Evolutionary conservation across 1,139 yeast species (phyloP).

Genomic region (Lodderomyces beijingensis): DNA sequence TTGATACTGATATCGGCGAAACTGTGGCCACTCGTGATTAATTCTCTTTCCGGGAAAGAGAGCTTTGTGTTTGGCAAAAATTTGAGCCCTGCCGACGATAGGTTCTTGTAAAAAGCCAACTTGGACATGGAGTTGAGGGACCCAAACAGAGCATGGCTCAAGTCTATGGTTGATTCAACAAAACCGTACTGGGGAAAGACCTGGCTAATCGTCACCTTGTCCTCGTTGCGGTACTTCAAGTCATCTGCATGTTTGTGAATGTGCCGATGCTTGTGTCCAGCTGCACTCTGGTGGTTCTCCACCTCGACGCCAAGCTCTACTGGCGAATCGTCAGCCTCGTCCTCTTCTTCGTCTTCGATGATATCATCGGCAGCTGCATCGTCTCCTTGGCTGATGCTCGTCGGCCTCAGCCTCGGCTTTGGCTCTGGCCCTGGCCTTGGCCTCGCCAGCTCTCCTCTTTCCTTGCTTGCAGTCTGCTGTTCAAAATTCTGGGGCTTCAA

Average conservation of each 20-base stretch:
- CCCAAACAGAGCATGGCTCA: constrained; percentile 35
- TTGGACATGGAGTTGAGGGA: constrained; percentile 32
- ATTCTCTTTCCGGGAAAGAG: constrained; percentile 28
- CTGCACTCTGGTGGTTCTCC: constrained; percentile 1
- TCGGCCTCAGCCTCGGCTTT: too few relatives aligned
- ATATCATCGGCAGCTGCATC: constrained; percentile 9
- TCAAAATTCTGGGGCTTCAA: background rate
- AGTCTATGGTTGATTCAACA: constrained; percentile 25
- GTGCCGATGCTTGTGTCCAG: constrained; percentile 3
- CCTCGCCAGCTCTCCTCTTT: constrained; percentile 2
- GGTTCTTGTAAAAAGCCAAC: constrained; percentile 32
- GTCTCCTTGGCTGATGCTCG: constrained; percentile 6
- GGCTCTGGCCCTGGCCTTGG: constrained; percentile 8
- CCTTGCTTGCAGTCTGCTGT: background rate
- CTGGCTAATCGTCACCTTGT: constrained; percentile 32
- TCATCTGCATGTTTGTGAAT: constrained; percentile 5
- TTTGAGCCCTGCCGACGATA: constrained; percentile 14
- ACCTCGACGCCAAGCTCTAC: background rate
- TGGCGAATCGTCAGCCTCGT: constrained; percentile 2
- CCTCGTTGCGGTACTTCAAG: constrained; percentile 11
- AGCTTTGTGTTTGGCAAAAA: constrained; percentile 29
- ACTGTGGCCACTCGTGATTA: constrained; percentile 26
- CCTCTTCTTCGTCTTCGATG: constrained; percentile 8
- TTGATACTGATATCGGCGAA: constrained; percentile 21
- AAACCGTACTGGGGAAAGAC: constrained; percentile 42